A percentile compares a stretch with the other conserved stretches of the same genome.
phyloP scores from a whole-genome alignment of 768 basidiomycete genomes.

The Leucocoprinus birnbaumii region DNA sequence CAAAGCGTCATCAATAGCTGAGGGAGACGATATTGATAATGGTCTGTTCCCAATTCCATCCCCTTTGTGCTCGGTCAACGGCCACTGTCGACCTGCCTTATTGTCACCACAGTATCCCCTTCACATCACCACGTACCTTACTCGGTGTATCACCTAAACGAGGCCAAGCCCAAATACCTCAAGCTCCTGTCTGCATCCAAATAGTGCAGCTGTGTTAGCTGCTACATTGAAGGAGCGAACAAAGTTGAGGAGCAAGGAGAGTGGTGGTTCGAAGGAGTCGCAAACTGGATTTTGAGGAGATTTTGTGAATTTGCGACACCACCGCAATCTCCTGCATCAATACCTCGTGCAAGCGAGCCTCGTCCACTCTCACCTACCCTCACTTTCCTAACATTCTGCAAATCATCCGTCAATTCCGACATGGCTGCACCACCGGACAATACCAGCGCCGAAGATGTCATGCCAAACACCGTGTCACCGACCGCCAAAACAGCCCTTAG shows the following conservation, averaged over 20 bases:
- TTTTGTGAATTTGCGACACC: too few relatives aligned
- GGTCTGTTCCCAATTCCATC: conserved; percentile 54
- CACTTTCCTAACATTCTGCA: not conserved
- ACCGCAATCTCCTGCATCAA: too few relatives aligned
- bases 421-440: not conserved
- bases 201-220: conserved; percentile 1
- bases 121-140: conserved; percentile 14
- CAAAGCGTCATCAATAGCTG: conserved; percentile 38
- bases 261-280: conserved; percentile 1
- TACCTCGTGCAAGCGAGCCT: not conserved
- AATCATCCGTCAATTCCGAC: too few relatives aligned
- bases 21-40: conserved; percentile 58
- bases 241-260: conserved; percentile 1
- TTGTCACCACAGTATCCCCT: conserved; percentile 19
- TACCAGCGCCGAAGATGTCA: not conserved
- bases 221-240: conserved; percentile 12
- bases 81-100: not conserved
- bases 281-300: too few relatives aligned
- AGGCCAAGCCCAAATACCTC: conserved; percentile 22
- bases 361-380: not conserved
- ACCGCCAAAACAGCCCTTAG: not conserved
- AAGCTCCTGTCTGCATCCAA: not conserved
- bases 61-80: conserved; percentile 46
- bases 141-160: conserved; percentile 17
- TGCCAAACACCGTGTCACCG: not conserved